Percentiles rank a stretch among this genome's conserved stretches.
These are phyloP conservation scores for Penicillium dipodomyicola DNA, from an alignment of 495 filamentous ascomycete species.

Conservation along the genomic window DNA sequence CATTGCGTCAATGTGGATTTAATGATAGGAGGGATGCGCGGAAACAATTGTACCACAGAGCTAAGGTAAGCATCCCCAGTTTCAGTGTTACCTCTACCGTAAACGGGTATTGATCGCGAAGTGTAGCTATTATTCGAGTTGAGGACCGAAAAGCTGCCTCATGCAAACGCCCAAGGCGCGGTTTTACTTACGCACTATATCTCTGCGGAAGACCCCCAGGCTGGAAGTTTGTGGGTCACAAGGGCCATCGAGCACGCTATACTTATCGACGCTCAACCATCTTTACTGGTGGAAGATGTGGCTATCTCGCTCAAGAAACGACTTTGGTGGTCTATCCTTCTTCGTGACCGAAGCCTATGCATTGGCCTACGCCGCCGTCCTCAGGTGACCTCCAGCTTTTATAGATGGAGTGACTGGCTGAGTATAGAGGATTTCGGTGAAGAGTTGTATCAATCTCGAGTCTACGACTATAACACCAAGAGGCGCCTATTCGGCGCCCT, in stretches of 20 bases:
- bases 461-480: constrained; percentile 45
- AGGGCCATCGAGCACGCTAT: constrained; percentile 49
- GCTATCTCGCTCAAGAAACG: constrained; percentile 38
- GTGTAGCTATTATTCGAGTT: constrained; percentile 31
- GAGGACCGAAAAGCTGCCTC: constrained; percentile 28
- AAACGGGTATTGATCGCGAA: not conserved
- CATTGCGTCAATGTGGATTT: constrained; percentile 45
- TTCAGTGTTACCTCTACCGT: not conserved
- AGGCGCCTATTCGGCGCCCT: constrained; percentile 41
- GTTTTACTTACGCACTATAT: constrained; percentile 43
- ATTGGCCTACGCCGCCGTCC: constrained; percentile 48
- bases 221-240: constrained; percentile 47
- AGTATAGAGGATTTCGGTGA: constrained; percentile 41
- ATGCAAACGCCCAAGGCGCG: constrained; percentile 42
- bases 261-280: constrained; percentile 39
- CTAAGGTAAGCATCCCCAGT: constrained; percentile 30
- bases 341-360: constrained; percentile 49
- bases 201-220: constrained; percentile 37
- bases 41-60: constrained; percentile 42
- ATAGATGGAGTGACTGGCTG: constrained; percentile 32
- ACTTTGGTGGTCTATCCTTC: constrained; percentile 52
- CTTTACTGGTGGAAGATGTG: constrained; percentile 12
- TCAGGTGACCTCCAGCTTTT: constrained; percentile 43
- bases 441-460: constrained; percentile 41
- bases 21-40: constrained; percentile 41